A percentile compares a stretch with the other conserved stretches of the same genome.
Conservation (phyloP, 176 grass and related monocot genomes). For the Hordeum vulgare region MorexV3_pseudomolecules_assembly NC_058523.1:559963119-559963618, state of each 20-base stretch:
- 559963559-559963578: slow-evolving; percentile 1
- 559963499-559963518: slow-evolving; percentile 5
- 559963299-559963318: background rate
- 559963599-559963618: background rate
- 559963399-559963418: background rate
- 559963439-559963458: background rate
- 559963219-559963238: background rate
- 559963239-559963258: background rate
- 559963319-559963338: background rate
- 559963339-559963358: too few species aligned
- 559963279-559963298: background rate
- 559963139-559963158: background rate
- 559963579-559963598: background rate
- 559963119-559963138: background rate
- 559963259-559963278: background rate
- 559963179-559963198: background rate
- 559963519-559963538: background rate
- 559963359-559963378: background rate
- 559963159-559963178: background rate
- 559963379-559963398: background rate
- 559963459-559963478: slow-evolving; percentile 10
- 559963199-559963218: background rate
- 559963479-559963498: background rate
- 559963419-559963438: background rate
- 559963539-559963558: background rate